Evolutionary conservation across 2,329 filamentous ascomycete genomes (phyloP).

Genomic region (Dothideomycetidae sp.): DNA sequence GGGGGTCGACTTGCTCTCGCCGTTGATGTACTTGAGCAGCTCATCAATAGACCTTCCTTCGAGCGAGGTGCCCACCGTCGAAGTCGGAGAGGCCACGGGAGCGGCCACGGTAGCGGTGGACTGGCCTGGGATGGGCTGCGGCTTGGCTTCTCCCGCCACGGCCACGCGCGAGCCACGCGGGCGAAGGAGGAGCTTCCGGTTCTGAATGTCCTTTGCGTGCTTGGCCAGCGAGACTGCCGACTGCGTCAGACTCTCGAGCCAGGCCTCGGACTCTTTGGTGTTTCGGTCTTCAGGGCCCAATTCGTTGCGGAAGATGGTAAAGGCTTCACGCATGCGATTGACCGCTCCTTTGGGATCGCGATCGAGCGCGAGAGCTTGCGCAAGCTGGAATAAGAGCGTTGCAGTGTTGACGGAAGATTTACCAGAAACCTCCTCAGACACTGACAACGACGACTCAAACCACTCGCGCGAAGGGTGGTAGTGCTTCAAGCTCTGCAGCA

Average conservation of each 20-base stretch:
- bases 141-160: conserved; percentile 42
- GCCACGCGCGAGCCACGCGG: conserved; percentile 30
- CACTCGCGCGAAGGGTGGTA: conserved; percentile 90
- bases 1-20: conserved; percentile 31
- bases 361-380: conserved; percentile 89
- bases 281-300: conserved; percentile 88
- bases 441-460: conserved; percentile 57
- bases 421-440: conserved; percentile 83
- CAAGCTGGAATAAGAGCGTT: conserved; percentile 90
- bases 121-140: conserved; percentile 50
- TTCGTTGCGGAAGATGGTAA: conserved; percentile 81
- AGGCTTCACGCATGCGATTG: conserved; percentile 86
- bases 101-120: conserved; percentile 14
- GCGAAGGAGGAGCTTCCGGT: conserved; percentile 31
- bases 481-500: conserved; percentile 89
- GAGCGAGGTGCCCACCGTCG: conserved; percentile 17
- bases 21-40: conserved; percentile 87
- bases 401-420: conserved; percentile 84
- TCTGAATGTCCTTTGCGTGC: conserved; percentile 75
- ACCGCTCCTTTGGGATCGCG: conserved; percentile 87
- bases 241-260: conserved; percentile 90
- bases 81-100: conserved; percentile 7
- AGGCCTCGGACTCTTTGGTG: conserved; percentile 93
- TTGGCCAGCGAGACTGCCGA: conserved; percentile 91
- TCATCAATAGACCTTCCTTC: conserved; percentile 73